A percentile compares a stretch with the other conserved stretches of the same genome.
phyloP scores from a whole-genome alignment of 441 rosid genomes.

The Populus hybrid region DNA sequence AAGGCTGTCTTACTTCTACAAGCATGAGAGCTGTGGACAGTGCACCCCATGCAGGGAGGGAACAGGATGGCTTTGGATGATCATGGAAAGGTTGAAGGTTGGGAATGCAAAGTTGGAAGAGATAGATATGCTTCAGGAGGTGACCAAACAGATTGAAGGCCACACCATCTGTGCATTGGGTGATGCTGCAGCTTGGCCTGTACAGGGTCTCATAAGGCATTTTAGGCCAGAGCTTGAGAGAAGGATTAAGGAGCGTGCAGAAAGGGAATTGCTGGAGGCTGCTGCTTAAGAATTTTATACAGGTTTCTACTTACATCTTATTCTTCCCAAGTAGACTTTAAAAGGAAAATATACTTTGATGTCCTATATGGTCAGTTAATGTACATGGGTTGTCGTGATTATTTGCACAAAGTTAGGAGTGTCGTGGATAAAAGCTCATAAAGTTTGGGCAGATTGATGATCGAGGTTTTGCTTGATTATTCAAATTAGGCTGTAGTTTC shows the following conservation, averaged over 20 bases:
- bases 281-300: conserved; percentile 60
- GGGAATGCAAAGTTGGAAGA: conserved; percentile 97
- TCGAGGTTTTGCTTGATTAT: not conserved
- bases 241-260: conserved; percentile 86
- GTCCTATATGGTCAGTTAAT: not conserved
- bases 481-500: not conserved
- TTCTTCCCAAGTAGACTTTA: conserved; percentile 7
- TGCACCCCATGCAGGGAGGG: conserved; percentile 99
- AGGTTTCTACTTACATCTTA: conserved; percentile 43
- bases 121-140: conserved; percentile 99
- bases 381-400: not conserved
- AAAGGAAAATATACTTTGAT: not conserved
- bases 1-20: conserved; percentile 98
- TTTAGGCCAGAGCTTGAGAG: conserved; percentile 99
- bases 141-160: conserved; percentile 99
- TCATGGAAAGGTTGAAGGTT: conserved; percentile 97
- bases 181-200: conserved; percentile 99
- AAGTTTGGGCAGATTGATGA: not conserved
- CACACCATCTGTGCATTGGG: conserved; percentile 99
- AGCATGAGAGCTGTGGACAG: conserved; percentile 99
- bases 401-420: not conserved
- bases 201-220: conserved; percentile 95
- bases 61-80: conserved; percentile 99
- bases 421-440: not conserved
- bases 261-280: conserved; percentile 89